Conservation (phyloP, 2,329 filamentous ascomycete species). For the Fusarium illudens region DNA sequence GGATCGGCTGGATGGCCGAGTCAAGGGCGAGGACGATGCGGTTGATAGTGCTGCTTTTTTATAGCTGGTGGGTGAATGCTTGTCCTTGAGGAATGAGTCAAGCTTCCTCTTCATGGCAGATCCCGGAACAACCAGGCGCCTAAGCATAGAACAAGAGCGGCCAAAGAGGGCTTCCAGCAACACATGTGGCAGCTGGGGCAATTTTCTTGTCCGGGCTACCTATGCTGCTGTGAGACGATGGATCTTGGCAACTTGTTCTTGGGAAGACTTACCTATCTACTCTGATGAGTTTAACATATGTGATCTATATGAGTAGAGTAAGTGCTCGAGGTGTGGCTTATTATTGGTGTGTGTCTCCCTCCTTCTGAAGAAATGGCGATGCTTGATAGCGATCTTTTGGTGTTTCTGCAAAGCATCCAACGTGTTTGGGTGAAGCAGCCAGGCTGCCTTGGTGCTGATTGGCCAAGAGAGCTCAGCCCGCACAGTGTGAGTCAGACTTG, state of each 20-base stretch:
- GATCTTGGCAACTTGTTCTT: neutral
- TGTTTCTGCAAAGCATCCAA: constrained; percentile 14
- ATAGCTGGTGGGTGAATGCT: constrained; percentile 1
- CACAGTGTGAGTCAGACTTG: constrained; percentile 14
- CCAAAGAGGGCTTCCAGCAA: neutral
- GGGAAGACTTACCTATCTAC: neutral
- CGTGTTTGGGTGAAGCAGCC: neutral
- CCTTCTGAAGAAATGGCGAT: neutral
- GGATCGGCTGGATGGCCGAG: neutral
- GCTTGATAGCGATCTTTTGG: constrained; percentile 1
- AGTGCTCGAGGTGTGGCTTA: neutral
- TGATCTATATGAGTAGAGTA: neutral
- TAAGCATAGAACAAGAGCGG: constrained; percentile 30
- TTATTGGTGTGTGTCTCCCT: neutral
- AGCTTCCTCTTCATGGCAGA: constrained; percentile 50
- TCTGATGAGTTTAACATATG: neutral
- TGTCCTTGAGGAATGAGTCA: constrained; percentile 39
- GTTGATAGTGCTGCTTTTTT: neutral
- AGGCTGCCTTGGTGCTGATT: neutral
- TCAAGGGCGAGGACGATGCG: neutral
- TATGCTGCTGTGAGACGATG: neutral
- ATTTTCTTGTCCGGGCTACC: neutral
- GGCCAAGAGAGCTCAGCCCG: neutral
- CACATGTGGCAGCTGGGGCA: neutral
- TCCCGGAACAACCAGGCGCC: constrained; percentile 31